These are phyloP conservation scores for Aspergillus arachidicola DNA, from an alignment of 2,329 filamentous ascomycete genomes.

Conservation along the genomic window DNA sequence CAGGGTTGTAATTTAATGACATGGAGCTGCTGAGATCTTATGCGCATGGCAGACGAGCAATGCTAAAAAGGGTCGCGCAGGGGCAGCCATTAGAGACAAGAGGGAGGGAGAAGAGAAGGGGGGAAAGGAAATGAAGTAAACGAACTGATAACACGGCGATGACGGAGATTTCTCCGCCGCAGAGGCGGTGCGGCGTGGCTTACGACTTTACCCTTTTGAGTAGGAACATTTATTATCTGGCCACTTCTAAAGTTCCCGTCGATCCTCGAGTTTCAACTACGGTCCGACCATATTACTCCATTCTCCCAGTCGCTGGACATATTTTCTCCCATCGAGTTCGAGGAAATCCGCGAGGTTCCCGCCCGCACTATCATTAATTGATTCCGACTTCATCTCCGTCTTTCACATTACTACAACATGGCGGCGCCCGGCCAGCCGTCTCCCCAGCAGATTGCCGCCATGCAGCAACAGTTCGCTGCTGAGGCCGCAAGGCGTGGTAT, in stretches of 20 bases:
- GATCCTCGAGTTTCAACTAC: slow-evolving; percentile 5
- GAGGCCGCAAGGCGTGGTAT: slow-evolving; percentile 86
- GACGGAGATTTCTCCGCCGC: neutral
- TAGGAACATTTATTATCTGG: slow-evolving; percentile 19
- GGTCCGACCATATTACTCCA: neutral
- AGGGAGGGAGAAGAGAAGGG: neutral
- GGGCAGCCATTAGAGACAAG: neutral
- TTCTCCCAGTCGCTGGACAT: neutral
- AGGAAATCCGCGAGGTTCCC: neutral
- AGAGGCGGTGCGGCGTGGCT: slow-evolving; percentile 17
- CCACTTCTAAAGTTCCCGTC: slow-evolving; percentile 15
- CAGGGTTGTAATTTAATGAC: slow-evolving; percentile 46
- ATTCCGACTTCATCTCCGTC: neutral
- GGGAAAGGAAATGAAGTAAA: neutral
- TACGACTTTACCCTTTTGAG: neutral
- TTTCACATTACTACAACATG: slow-evolving; percentile 29
- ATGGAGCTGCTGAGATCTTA: slow-evolving; percentile 31
- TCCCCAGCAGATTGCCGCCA: slow-evolving; percentile 80
- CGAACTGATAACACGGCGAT: neutral
- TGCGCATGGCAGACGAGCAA: slow-evolving; percentile 14
- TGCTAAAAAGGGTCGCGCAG: neutral
- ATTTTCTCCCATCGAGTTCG: slow-evolving; percentile 7
- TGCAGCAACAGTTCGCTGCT: slow-evolving; percentile 78
- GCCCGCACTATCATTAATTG: neutral
- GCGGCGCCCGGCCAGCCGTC: slow-evolving; percentile 57